A percentile compares a stretch with the other conserved stretches of the same genome.
These are phyloP conservation scores for Penicillium subrubescens DNA, from an alignment of 495 filamentous ascomycete species.

Conservation along the genomic window DNA sequence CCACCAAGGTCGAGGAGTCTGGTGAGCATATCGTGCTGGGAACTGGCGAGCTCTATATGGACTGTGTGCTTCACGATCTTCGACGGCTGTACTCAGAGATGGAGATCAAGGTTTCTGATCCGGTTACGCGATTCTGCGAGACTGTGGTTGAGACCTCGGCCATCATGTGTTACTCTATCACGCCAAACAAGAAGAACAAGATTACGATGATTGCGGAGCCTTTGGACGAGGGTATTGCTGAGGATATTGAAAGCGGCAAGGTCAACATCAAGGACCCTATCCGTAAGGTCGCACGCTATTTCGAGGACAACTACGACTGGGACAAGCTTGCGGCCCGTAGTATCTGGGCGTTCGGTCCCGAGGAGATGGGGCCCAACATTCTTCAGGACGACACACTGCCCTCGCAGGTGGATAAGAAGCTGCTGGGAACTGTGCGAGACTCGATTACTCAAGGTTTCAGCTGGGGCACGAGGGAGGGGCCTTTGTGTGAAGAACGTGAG, in stretches of 20 bases:
- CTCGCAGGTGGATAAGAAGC: constrained; percentile 84
- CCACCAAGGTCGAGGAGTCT: constrained; percentile 98
- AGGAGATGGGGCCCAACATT: constrained; percentile 94
- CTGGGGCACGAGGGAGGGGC: constrained; percentile 94
- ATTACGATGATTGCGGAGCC: constrained; percentile 98
- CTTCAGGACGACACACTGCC: constrained; percentile 95
- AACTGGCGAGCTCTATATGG: constrained; percentile 97
- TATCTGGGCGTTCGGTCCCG: constrained; percentile 98
- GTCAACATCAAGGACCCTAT: constrained; percentile 93
- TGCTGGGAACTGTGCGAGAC: constrained; percentile 84
- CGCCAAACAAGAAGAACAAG: constrained; percentile 98
- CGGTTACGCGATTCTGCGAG: constrained; percentile 96
- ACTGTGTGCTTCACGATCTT: constrained; percentile 95
- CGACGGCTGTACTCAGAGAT: constrained; percentile 95
- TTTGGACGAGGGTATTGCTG: constrained; percentile 89
- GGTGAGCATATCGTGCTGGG: constrained; percentile 95
- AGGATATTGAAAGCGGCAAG: constrained; percentile 89
- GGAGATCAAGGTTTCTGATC: constrained; percentile 98
- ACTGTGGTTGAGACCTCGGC: constrained; percentile 97
- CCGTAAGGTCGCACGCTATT: constrained; percentile 91
- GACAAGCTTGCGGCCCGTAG: constrained; percentile 90
- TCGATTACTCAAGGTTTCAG: constrained; percentile 92
- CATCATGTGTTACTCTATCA: constrained; percentile 96
- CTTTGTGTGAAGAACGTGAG: constrained; percentile 97
- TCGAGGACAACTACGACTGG: constrained; percentile 97